Evolutionary conservation across 2,329 filamentous ascomycete species (phyloP).

Genomic region (Colletotrichum sp.): DNA sequence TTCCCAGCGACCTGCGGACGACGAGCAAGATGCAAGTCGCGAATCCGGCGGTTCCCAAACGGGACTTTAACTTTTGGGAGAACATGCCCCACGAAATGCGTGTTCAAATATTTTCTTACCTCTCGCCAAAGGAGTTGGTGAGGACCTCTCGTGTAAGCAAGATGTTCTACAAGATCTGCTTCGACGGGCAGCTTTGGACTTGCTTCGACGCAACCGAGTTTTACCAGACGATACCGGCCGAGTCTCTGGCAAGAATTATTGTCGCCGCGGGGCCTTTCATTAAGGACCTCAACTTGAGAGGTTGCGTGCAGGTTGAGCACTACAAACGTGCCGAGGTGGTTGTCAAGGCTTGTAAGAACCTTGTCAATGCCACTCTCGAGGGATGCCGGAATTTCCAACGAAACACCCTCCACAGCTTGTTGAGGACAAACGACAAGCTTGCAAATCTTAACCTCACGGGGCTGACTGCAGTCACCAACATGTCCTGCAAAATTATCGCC

Average conservation of each 20-base stretch:
- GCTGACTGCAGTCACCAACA: conserved; percentile 79
- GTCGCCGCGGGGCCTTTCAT: conserved; percentile 87
- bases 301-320: conserved; percentile 87
- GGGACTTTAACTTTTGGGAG: conserved; percentile 72
- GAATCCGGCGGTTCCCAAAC: conserved; percentile 19
- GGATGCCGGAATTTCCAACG: conserved; percentile 86
- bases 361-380: conserved; percentile 87
- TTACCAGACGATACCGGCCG: conserved; percentile 84
- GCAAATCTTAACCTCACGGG: conserved; percentile 88
- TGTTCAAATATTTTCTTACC: conserved; percentile 76
- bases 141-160: conserved; percentile 79
- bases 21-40: conserved; percentile 8
- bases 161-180: conserved; percentile 82
- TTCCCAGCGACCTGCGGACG: conserved; percentile 64
- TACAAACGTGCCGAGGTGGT: conserved; percentile 79
- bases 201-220: conserved; percentile 84
- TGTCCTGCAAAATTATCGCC: conserved; percentile 85
- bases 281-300: conserved; percentile 86
- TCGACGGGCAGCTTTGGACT: conserved; percentile 93
- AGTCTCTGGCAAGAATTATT: conserved; percentile 85
- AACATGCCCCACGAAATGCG: conserved; percentile 84
- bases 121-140: conserved; percentile 82
- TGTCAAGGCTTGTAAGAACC: conserved; percentile 83
- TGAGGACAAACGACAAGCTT: conserved; percentile 76
- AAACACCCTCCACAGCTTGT: conserved; percentile 77